A percentile compares a stretch with the other conserved stretches of the same genome.
These are phyloP conservation scores for Boletus huronensis DNA, from an alignment of 768 basidiomycete genomes.

Conservation along the genomic window DNA sequence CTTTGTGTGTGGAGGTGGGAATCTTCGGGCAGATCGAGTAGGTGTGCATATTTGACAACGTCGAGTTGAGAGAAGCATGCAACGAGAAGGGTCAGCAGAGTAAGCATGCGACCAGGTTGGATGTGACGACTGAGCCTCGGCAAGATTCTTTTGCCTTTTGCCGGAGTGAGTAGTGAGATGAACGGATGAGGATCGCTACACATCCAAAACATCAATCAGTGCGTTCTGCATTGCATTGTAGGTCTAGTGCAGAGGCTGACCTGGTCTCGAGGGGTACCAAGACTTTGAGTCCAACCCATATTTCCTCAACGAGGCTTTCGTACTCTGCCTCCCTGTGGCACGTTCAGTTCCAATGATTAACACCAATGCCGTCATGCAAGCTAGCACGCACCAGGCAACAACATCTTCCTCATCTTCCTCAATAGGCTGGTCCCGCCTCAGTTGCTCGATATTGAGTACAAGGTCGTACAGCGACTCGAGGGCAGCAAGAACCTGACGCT, in stretches of 20 bases:
- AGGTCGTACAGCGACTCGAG: slow-evolving; percentile 85
- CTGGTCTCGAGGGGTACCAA: slow-evolving; percentile 92
- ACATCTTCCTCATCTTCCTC: slow-evolving; percentile 45
- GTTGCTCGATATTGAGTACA: slow-evolving; percentile 80
- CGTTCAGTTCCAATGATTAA: slow-evolving; percentile 1
- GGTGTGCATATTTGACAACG: slow-evolving; percentile 73
- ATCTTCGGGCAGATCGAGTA: slow-evolving; percentile 67
- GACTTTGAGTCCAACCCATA: slow-evolving; percentile 84
- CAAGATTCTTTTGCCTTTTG: slow-evolving; percentile 91
- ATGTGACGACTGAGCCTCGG: slow-evolving; percentile 87
- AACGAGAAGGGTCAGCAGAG: slow-evolving; percentile 84
- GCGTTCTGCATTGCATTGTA: neutral
- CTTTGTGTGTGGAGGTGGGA: slow-evolving; percentile 32
- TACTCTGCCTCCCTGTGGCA: slow-evolving; percentile 55
- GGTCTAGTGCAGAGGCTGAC: slow-evolving; percentile 37
- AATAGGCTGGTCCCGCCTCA: slow-evolving; percentile 72
- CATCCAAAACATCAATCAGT: neutral
- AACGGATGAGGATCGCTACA: slow-evolving; percentile 91
- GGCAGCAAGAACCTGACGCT: slow-evolving; percentile 71
- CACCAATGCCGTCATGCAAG: neutral
- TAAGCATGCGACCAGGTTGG: slow-evolving; percentile 72
- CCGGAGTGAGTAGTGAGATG: slow-evolving; percentile 81
- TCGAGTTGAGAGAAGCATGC: slow-evolving; percentile 95
- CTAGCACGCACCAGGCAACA: slow-evolving; percentile 42
- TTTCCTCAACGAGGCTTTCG: slow-evolving; percentile 54